These are phyloP conservation scores for Salvia splendens DNA, from an alignment of 257 asterid species.

Conservation along the genomic window DNA sequence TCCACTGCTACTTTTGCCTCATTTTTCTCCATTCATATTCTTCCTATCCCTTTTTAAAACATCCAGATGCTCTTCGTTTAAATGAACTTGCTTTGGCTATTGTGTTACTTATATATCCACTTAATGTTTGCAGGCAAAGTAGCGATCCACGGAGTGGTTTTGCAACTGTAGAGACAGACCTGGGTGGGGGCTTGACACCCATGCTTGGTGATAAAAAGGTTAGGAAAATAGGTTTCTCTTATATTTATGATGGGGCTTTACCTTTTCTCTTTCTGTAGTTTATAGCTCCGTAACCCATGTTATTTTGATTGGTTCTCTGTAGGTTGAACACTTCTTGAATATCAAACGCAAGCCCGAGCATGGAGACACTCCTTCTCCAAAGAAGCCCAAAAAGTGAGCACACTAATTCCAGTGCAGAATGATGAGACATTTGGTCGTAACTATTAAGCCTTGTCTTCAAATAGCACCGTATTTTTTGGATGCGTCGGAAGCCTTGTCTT, in stretches of 20 bases:
- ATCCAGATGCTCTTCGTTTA: not conserved
- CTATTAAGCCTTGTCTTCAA: not conserved
- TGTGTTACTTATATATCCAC: not conserved
- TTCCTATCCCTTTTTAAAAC: too few relatives aligned
- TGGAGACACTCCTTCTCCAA: slow-evolving; percentile 48
- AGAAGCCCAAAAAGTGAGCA: slow-evolving; percentile 67
- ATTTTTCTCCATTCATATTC: not conserved
- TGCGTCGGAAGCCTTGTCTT: not conserved
- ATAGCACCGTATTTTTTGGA: not conserved
- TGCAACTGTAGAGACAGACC: slow-evolving; percentile 84
- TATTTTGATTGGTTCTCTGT: slow-evolving; percentile 21
- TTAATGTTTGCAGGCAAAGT: slow-evolving; percentile 64
- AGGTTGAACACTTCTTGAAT: slow-evolving; percentile 90
- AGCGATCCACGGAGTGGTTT: slow-evolving; percentile 89
- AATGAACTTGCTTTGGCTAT: not conserved
- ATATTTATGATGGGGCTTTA: not conserved
- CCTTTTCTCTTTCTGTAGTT: not conserved
- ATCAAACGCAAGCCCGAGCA: slow-evolving; percentile 72
- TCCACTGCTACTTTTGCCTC: not conserved
- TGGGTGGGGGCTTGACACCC: slow-evolving; percentile 92
- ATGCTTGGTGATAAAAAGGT: slow-evolving; percentile 97
- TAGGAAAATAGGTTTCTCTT: not conserved
- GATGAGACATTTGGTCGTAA: not conserved
- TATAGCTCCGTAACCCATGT: not conserved
- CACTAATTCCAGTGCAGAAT: not conserved